Base-by-base conservation (phyloP, 169 alveolate genomes). In the Babesia sp. region DNA sequence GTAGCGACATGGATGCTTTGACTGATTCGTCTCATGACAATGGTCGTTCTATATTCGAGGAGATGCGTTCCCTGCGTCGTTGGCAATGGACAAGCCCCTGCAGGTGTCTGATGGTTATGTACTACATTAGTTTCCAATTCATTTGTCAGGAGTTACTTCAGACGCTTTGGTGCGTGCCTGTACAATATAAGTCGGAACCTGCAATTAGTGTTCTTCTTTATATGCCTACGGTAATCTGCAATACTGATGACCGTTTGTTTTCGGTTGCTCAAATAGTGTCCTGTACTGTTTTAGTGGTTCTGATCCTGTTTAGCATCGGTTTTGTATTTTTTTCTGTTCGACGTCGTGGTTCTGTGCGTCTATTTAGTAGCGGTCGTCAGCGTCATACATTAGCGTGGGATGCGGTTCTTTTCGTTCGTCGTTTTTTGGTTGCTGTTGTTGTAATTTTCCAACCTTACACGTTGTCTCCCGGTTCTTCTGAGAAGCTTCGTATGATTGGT, bases 141-240 rank as follows among this genome's bases (percentile, higher is more conserved):
- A 84, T 76, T 26, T 68, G 86, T 51, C 84, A 72, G 33, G 90
- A 68, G 70, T 57, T 84, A 18, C 44, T 89, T 50, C 91, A 89
- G 63, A 71, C 83, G 26, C 41, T 89, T 34, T 89, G 91, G 93
- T 89, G 93, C 51, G 91, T 84, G 28, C 58, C 71, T n/a, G 75
- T 85, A 34, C 67, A 85, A 42, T 89, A 89, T 75, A 89, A 81
- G 71, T 31, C 42, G 31, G 76, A 84, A 33, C 28, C 24, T 8
- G 72, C 85, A 22, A 64, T 84, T 28, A 41, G 63, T 11, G 84
- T 89, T 24, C 60, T 89, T 59, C 82, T 81, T 33, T 86, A 89
- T 53, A 50, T 75, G 75, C 93, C 93, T 3, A 61, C 87, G 31
- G 84, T 78, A 33, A 79, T 79, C n/a, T 87, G 93, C 50, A 20